These are phyloP conservation scores for Limonomyces culmigenus DNA, from an alignment of 1,284 basidiomycete genomes.

Conservation along the genomic window DNA sequence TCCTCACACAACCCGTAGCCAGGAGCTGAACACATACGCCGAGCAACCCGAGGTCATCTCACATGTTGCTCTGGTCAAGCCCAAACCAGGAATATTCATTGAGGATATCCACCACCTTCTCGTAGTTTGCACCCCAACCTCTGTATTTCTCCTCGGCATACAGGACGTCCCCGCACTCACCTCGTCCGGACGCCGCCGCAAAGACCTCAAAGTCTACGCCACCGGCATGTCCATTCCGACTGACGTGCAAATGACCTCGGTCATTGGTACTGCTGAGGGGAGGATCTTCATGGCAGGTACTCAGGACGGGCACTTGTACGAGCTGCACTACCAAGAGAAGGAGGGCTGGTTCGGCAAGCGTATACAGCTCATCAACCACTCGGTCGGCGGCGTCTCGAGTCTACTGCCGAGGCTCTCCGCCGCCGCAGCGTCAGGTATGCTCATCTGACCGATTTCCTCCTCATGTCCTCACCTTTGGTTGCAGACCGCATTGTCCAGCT, in stretches of 20 bases:
- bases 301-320: constrained; percentile 82
- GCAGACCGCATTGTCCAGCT: constrained; percentile 56
- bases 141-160: constrained; percentile 77
- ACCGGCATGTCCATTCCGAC: constrained; percentile 73
- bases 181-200: constrained; percentile 29
- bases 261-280: constrained; percentile 67
- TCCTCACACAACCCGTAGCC: constrained; percentile 20
- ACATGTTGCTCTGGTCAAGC: constrained; percentile 69
- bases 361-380: constrained; percentile 71
- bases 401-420: constrained; percentile 50
- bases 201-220: constrained; percentile 78
- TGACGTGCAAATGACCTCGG: constrained; percentile 73
- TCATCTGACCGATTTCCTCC: background rate
- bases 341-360: constrained; percentile 90
- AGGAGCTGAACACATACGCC: constrained; percentile 77
- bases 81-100: constrained; percentile 75
- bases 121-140: constrained; percentile 78
- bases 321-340: constrained; percentile 82
- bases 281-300: constrained; percentile 84
- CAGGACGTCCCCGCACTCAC: constrained; percentile 31
- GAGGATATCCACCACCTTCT: constrained; percentile 85
- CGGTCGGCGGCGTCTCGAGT: constrained; percentile 57
- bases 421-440: constrained; percentile 40
- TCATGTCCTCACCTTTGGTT: constrained; percentile 4
- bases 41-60: constrained; percentile 88